Evolutionary conservation across 2,329 filamentous ascomycete genomes (phyloP), one percentile per base, ranked within the genome.

Genomic region (Claviceps pazoutovae): DNA sequence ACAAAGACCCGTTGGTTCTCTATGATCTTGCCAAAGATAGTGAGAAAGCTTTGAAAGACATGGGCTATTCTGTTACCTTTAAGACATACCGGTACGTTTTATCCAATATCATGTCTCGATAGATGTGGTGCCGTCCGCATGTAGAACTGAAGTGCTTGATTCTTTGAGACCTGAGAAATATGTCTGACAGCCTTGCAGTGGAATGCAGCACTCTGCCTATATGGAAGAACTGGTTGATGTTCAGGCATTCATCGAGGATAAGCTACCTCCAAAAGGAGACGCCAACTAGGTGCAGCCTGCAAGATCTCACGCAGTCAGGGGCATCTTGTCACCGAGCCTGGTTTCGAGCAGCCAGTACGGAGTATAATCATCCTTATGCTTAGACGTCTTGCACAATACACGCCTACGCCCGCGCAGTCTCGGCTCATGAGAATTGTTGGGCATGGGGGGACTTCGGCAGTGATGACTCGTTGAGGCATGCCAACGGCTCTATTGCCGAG

Each of bases 191-290:
- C 0, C 1, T 6, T 17, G 11, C 48, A 87, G 83, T 53, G 77
- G 78, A 11, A 77, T 96, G 63, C 74, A 73, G 14, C 91, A 97
- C 65, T 85, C 82, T 5, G 88, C 88, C 2, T 83, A 82, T 58
- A 74, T 81, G 5, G 72, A 84, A 56, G 91, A 96, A 70, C 80
- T 96, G 51, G 79, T 93, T 56, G 86, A 95, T 59, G 73, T 96
- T 17, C 88, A 93, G 68, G 64, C 60, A 1, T 82, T 79, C 55
- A 56, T 83, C 49, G 64, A 59, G 37, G 62, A 68, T 52, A 67
- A 67, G 45, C 66, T 82, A 50, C 74, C 76, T 5, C 61, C 69
- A 0, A 55, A 59, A 48, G 54, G 48, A 13, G 49, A 54, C 38
- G 26, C 38, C 17, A 39, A 47, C 13, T 53, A 46, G 43, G 16